A percentile compares a stretch with the other conserved stretches of the same genome.
phyloP scores from a whole-genome alignment of 2,329 filamentous ascomycete species.

The Arthrobotrys musiformis region DNA sequence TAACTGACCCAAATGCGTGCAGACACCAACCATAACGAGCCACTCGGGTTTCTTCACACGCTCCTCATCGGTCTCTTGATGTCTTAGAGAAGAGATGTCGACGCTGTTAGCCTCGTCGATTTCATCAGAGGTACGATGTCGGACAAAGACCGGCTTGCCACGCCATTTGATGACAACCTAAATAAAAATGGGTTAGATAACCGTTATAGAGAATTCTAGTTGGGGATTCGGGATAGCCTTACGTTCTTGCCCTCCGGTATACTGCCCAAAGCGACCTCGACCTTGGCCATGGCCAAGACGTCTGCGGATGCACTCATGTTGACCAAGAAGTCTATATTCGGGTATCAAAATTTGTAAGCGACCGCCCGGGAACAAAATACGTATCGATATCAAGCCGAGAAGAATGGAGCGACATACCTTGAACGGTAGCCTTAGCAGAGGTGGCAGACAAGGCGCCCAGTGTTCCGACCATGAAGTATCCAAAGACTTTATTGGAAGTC shows the following conservation, averaged over 20 bases:
- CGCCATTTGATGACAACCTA: slow-evolving; percentile 99
- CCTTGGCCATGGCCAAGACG: slow-evolving; percentile 98
- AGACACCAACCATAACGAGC: slow-evolving; percentile 99
- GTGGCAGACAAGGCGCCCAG: slow-evolving; percentile 92
- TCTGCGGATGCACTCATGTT: slow-evolving; percentile 99
- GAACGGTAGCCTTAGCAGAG: slow-evolving; percentile 96
- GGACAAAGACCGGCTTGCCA: slow-evolving; percentile 99
- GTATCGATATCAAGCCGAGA: background rate
- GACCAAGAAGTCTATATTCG: slow-evolving; percentile 86
- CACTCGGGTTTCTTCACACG: slow-evolving; percentile 98
- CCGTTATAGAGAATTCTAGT: background rate
- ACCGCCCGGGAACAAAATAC: slow-evolving; percentile 20
- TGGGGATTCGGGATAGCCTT: slow-evolving; percentile 63
- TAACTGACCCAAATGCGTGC: slow-evolving; percentile 81
- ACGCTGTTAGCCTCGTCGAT: slow-evolving; percentile 94
- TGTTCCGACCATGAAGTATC: slow-evolving; percentile 98
- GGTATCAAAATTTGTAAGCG: slow-evolving; percentile 57
- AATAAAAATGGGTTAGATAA: background rate
- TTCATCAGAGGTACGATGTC: slow-evolving; percentile 91
- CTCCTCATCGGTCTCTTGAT: slow-evolving; percentile 89
- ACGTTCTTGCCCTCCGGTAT: slow-evolving; percentile 99
- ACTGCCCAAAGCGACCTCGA: slow-evolving; percentile 89
- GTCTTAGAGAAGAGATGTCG: slow-evolving; percentile 83
- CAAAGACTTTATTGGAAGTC: slow-evolving; percentile 84
- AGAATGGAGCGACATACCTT: slow-evolving; percentile 74